Conservation (phyloP, 2,329 filamentous ascomycete genomes). For the Diaporthe vexans region DNA sequence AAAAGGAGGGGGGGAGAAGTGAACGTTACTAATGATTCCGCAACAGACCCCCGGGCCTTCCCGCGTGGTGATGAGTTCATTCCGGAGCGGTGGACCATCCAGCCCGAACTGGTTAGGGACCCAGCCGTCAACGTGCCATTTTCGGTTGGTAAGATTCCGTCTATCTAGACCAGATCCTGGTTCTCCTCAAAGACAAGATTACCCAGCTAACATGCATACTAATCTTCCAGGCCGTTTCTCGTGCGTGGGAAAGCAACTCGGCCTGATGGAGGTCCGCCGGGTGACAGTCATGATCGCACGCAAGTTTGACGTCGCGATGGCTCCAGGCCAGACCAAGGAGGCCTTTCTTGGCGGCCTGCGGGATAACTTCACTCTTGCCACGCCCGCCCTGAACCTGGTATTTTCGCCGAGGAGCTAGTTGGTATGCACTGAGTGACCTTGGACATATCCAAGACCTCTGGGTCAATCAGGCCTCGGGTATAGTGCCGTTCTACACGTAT, state of each 20-base stretch:
- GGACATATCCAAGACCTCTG: background rate
- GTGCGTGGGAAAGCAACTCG: conserved; percentile 39
- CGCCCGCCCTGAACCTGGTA: conserved; percentile 23
- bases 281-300: conserved; percentile 42
- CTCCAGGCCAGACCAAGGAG: conserved; percentile 42
- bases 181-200: background rate
- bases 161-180: background rate
- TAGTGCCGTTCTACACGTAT: background rate
- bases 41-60: conserved; percentile 39
- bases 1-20: too few relatives aligned
- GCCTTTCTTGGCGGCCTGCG: conserved; percentile 44
- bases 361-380: conserved; percentile 43
- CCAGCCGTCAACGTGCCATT: conserved; percentile 26
- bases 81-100: conserved; percentile 43
- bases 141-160: conserved; percentile 28
- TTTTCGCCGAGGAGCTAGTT: conserved; percentile 30
- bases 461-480: background rate
- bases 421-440: background rate
- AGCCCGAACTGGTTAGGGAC: conserved; percentile 36
- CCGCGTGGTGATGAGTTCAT: conserved; percentile 41
- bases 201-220: background rate
- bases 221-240: conserved; percentile 32
- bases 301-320: conserved; percentile 43
- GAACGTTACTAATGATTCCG: background rate
- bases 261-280: conserved; percentile 36